phyloP scores from a whole-genome alignment of 768 basidiomycete species.

The Tylopilus vinaceipallidus region DNA sequence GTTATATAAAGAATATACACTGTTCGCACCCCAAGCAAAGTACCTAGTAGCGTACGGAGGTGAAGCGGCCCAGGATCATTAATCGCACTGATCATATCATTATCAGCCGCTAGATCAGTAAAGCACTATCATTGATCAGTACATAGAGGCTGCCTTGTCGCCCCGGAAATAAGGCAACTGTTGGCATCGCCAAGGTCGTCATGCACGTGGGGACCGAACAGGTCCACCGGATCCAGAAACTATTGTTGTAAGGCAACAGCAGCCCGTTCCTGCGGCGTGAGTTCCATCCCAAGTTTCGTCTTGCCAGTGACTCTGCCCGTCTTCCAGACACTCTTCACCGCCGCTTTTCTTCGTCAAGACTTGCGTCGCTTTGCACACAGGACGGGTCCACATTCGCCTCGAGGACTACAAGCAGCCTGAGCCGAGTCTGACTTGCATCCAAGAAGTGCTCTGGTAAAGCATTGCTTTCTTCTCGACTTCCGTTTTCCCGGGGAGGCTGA shows the following conservation, averaged over 20 bases:
- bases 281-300: slow-evolving; percentile 3
- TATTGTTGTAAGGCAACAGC: slow-evolving; percentile 10
- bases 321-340: neutral
- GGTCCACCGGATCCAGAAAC: neutral
- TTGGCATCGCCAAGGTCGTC: neutral
- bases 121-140: no score
- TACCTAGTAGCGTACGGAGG: neutral
- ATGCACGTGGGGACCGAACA: slow-evolving; percentile 24
- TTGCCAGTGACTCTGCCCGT: neutral
- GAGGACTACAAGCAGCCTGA: no score
- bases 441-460: neutral
- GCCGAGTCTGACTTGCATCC: neutral
- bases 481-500: neutral
- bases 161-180: neutral
- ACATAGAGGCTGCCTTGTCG: no score
- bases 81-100: no score
- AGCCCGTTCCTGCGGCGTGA: neutral
- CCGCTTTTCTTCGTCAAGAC: neutral
- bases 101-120: no score
- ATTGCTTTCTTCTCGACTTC: neutral
- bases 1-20: no score
- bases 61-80: neutral
- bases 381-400: no score
- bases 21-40: no score
- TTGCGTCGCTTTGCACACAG: neutral